phyloP scores from a whole-genome alignment of 225 moss, liverwort and hornwort species.

The Antitrichia curtipendula region DNA sequence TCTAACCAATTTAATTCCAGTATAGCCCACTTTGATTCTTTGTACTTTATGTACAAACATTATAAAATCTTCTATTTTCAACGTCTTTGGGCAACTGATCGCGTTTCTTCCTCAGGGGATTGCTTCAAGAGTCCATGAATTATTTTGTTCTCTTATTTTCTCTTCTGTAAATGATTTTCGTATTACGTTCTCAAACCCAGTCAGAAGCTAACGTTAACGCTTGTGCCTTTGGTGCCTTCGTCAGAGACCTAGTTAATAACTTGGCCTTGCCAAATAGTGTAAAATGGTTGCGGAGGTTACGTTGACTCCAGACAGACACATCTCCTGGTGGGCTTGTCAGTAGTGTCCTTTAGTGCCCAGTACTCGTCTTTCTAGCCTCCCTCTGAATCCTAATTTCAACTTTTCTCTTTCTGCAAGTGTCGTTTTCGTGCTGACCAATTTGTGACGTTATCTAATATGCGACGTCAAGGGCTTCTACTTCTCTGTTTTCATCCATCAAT shows the following conservation, averaged over 20 bases:
- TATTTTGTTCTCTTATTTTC: neutral
- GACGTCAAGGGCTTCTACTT: neutral
- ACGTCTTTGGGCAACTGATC: neutral
- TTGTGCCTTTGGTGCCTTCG: neutral
- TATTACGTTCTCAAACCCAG: neutral
- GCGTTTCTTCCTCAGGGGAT: neutral
- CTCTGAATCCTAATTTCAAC: neutral
- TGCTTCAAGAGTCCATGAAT: neutral
- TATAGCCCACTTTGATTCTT: constrained; percentile 21
- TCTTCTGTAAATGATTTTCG: neutral
- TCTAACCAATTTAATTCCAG: neutral
- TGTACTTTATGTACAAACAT: constrained; percentile 37
- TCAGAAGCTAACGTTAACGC: neutral
- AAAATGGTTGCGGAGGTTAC: neutral
- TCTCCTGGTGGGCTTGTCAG: neutral
- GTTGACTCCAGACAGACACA: neutral
- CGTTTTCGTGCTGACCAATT: neutral
- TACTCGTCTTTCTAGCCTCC: neutral
- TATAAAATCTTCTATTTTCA: constrained; percentile 22
- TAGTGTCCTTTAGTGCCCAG: neutral
- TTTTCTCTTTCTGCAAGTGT: neutral
- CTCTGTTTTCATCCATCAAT: neutral
- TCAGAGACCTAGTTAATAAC: neutral
- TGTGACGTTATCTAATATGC: neutral
- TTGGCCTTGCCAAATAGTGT: neutral